Base-by-base conservation (phyloP, 306 rosid species). In the Medicago lupulina region DNA sequence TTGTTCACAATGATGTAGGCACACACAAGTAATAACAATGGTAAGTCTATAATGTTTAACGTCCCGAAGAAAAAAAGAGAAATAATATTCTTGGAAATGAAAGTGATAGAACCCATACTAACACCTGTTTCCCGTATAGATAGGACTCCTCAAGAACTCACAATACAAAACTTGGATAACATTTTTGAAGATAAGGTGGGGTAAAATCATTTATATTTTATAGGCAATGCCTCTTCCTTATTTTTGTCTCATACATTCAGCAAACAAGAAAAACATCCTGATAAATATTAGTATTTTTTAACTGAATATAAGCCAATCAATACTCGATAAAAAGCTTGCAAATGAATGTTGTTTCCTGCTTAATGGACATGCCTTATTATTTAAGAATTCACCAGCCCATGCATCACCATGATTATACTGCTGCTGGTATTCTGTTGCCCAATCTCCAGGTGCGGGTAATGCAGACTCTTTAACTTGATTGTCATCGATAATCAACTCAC, bases 371-470 rank as follows among this genome's bases (percentile, higher is more conserved):
- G 63, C 86, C 83, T 83, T 79, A 46, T 87, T 67, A 79, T 87
- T 79, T 75, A 85, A 85, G 86, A 81, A 95, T 90, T 92, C 97
- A 38, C 90, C 92, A 73, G 97, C 90, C 99, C 99, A 95, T 58
- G 87, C 74, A 73, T 78, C 78, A 40, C 86, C 89, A 6, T 41
- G 78, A 77, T 72, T 83, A 83, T 90, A 88, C 67, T 87, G 90
- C 72, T 87, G 92, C 77, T 89, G 87, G 78, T 90, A 92, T 79
- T 92, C 98, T 28, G 90, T 74, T 31, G 93, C 96, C 99, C 99
- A 95, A 79, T 90, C 91, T 68, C 90, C 98, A 76, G 98, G 78
- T 43, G 88, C 57, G 10, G 92, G 86, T 59, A 82, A 71, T 17
- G 89, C 60, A 73, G 71, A 82, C 69, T 84, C 89, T 89, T 90